Conservation (phyloP, 768 basidiomycete species). For the Leccinum fibrillosum region DNA sequence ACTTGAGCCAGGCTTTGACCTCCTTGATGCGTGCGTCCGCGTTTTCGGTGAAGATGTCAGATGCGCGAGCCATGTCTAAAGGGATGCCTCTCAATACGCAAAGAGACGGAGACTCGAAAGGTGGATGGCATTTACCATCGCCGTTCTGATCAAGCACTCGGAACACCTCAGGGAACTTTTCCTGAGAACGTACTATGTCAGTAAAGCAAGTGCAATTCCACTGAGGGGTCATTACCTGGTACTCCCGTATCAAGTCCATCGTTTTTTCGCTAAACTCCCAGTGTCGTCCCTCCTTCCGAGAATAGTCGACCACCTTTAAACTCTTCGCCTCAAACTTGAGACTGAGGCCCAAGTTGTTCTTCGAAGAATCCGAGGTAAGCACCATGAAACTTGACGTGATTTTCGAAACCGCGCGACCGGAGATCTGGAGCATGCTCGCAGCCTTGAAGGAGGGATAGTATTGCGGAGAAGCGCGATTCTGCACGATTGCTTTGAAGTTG, state of each 20-base stretch:
- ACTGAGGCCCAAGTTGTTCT: slow-evolving; percentile 88
- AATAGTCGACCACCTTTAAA: slow-evolving; percentile 90
- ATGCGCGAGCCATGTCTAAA: slow-evolving; percentile 74
- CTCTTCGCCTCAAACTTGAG: slow-evolving; percentile 96
- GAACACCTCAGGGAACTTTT: slow-evolving; percentile 83
- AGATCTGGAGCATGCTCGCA: slow-evolving; percentile 69
- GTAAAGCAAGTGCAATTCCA: not conserved
- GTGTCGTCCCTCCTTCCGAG: slow-evolving; percentile 72
- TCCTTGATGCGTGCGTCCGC: slow-evolving; percentile 73
- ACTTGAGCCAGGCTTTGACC: slow-evolving; percentile 81
- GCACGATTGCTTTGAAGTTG: slow-evolving; percentile 70
- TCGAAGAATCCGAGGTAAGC: slow-evolving; percentile 66
- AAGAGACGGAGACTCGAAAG: not conserved
- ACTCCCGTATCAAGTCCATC: slow-evolving; percentile 74
- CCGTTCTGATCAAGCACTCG: slow-evolving; percentile 63
- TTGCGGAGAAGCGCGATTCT: slow-evolving; percentile 40
- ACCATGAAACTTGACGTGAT: slow-evolving; percentile 96
- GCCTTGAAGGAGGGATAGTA: slow-evolving; percentile 83
- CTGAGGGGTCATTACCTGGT: slow-evolving; percentile 51
- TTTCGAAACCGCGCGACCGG: slow-evolving; percentile 77
- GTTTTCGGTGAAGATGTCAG: slow-evolving; percentile 53
- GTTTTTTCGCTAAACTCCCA: slow-evolving; percentile 97
- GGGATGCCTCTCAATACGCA: not conserved
- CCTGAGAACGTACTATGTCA: slow-evolving; percentile 35
- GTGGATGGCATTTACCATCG: slow-evolving; percentile 47